phyloP scores from a whole-genome alignment of 495 filamentous ascomycete species.

The Aspergillus heteromorphus region DNA sequence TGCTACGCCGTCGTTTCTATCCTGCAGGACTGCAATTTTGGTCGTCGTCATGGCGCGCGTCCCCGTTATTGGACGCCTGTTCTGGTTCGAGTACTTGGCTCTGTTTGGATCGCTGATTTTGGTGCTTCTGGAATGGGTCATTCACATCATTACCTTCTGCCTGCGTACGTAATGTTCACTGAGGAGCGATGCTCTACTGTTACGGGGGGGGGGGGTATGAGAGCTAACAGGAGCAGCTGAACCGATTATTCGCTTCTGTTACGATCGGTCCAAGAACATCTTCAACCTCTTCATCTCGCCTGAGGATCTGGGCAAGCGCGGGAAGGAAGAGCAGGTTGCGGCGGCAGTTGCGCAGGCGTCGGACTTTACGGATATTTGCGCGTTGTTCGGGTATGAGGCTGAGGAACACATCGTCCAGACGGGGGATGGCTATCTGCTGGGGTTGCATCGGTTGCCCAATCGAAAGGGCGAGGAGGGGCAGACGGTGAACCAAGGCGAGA shows the following conservation, averaged over 20 bases:
- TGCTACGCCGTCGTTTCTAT: not conserved
- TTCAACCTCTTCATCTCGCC: conserved; percentile 76
- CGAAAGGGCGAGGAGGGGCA: conserved; percentile 70
- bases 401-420: conserved; percentile 97
- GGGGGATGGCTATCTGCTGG: conserved; percentile 86
- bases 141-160: conserved; percentile 83
- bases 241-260: conserved; percentile 75
- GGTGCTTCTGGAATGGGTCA: conserved; percentile 70
- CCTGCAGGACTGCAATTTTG: not conserved
- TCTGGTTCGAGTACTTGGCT: conserved; percentile 78
- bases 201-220: not conserved
- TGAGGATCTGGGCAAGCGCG: conserved; percentile 57
- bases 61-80: conserved; percentile 78
- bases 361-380: conserved; percentile 89
- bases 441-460: conserved; percentile 81
- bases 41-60: conserved; percentile 59
- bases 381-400: conserved; percentile 80
- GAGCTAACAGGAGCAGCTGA: conserved; percentile 49
- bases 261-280: conserved; percentile 69
- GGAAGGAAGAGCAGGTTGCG: conserved; percentile 37
- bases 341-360: conserved; percentile 60
- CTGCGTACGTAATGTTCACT: conserved; percentile 65
- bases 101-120: conserved; percentile 77
- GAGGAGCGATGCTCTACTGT: no score
- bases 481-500: conserved; percentile 62